Percentiles rank a stretch among this genome's conserved stretches.
phyloP scores from a whole-genome alignment of 176 grass and related monocot genomes.

The Cenchrus purpureus region DNA sequence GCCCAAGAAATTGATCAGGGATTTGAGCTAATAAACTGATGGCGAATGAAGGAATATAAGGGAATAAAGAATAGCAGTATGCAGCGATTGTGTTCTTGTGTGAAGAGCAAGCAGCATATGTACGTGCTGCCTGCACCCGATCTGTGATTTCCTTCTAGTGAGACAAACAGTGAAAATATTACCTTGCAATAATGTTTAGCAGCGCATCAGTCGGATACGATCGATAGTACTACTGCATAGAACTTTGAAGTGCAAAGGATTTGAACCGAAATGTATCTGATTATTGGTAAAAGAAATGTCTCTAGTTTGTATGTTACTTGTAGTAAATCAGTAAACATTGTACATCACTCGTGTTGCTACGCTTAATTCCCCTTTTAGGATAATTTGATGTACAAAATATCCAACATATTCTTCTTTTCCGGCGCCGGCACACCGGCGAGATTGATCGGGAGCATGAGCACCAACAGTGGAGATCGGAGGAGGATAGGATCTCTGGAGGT shows the following conservation, averaged over 20 bases:
- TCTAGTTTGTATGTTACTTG: neutral
- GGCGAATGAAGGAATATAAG: neutral
- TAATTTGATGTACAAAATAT: neutral
- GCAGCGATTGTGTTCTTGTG: neutral
- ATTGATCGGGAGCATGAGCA: no score
- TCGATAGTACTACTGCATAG: neutral
- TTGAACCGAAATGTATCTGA: neutral
- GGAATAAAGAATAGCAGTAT: neutral
- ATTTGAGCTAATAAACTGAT: neutral
- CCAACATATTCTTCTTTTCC: no score
- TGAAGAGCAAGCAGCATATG: neutral
- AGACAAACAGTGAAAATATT: no score
- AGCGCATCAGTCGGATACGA: neutral
- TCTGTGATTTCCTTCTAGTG: neutral
- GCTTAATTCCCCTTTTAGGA: conserved; percentile 1
- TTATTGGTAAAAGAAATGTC: no score
- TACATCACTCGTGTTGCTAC: neutral
- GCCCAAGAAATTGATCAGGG: neutral
- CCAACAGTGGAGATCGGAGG: no score
- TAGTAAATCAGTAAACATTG: no score
- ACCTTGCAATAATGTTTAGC: neutral
- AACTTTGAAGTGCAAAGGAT: neutral
- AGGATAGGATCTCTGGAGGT: no score
- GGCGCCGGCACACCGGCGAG: no score
- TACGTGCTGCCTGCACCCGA: neutral